Evolutionary conservation across 345 rosid species (phyloP), one percentile per base, ranked within the genome.

Genomic region (Bretschneidera sinensis): DNA sequence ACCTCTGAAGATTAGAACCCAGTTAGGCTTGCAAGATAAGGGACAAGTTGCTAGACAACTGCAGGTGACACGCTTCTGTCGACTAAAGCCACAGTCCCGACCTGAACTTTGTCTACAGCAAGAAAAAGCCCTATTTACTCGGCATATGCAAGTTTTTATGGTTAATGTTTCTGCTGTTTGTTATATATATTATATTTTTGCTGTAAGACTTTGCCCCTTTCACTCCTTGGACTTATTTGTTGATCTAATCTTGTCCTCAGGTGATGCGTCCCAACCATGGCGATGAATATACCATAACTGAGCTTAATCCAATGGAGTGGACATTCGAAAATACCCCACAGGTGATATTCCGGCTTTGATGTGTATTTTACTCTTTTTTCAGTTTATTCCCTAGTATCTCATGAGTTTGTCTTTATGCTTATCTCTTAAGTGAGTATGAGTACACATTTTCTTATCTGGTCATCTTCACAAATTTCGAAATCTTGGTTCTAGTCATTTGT

Each of bases 261-360:
- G 80, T 88, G 68, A 76, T 90, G 92, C 83, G 86, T 51, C 22
- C 85, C 56, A 80, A 81, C 68, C 94, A 87, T 71, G 96, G 88
- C 13, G 88, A 74, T 60, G 90, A 89, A 62, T 89, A 77, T 64
- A 74, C 78, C 39, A 72, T 89, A 35, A 76, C 83, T 55, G 96
- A 92, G 70, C 65, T 84, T 21, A 94, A 90, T 77, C 84, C 88
- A 6, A 72, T 79, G 55, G 68, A 70, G 48, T 90, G 97, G 97
- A 83, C 87, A 23, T 79, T 67, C 65, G 72, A 74, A 15, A 58
- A 63, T 63, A 28, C 63, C 54, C 97, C 99, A 11, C 83, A 67
- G 85, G 96, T 86, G 54, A 73, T 73, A 49, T 75, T 69, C 55
- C 22, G 21, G 35, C 43, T 20, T 25, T 4, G 18, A 35, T 22